Evolutionary conservation across 768 basidiomycete species (phyloP), one percentile per base, ranked within the genome.

Genomic region (Ephemerocybe angulata): DNA sequence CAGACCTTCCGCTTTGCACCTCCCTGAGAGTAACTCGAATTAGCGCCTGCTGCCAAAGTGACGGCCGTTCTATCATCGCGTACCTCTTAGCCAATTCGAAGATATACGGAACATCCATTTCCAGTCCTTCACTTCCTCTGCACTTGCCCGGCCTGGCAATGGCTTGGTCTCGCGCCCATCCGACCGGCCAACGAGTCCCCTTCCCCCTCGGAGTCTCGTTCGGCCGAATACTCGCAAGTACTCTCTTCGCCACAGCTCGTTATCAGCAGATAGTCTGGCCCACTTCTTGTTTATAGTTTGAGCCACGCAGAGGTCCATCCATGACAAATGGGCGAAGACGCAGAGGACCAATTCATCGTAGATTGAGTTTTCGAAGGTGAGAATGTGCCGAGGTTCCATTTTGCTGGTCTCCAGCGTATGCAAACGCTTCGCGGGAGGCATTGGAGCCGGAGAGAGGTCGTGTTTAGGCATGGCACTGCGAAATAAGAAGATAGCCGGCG

Each of bases 91-190:
- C 90, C 90, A 92, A 60, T 91, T 91, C 15, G 83, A 83, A 61
- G 87, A 89, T 58, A 90, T 87, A 53, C 87, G 79, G 67, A 90
- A 91, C 88, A 91, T 90, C 81, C 82, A 87, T 68, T 88, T 90
- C 89, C 89, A 92, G 63, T 89, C 83, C 64, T 77, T 81, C 43
- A 70, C 55, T 19, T 70, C 64, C 19, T 73, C 70, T 28, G 63
- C 62, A 55, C 70, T 58, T 4, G 73, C 79, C 65, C 84, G 70
- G 25, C 74, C 76, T 11, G 87, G 88, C 27, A 91, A 70, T 2
- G 79, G 74, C 61, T 75, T 83, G 22, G 85, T 68, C 64, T 83
- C 77, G 55, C 83, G 74, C 4, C 83, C 84, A 62, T 88, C 84
- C 5, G 69, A 67, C 46, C 81, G 72, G 8, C 73, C 73, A 55